Conservation (phyloP, 352 stramenopile genomes). For the Globisporangium heterothallicum region DNA sequence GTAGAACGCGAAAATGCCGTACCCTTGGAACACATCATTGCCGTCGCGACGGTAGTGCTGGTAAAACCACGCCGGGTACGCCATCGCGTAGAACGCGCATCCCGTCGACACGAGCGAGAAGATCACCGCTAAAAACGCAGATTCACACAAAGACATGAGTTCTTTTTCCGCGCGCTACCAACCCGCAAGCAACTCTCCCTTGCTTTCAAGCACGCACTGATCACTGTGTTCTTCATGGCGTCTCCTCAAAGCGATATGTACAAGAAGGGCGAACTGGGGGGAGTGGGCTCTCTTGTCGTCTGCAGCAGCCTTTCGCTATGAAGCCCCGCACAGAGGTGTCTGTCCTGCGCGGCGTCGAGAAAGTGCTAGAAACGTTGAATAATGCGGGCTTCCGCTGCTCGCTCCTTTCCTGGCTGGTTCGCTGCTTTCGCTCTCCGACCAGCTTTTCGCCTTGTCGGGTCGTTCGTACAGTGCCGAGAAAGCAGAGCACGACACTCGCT, state of each 20-base stretch:
- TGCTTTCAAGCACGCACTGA: slow-evolving; percentile 35
- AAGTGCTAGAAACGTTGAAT: too few relatives aligned
- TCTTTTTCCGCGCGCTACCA: background rate
- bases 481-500: background rate
- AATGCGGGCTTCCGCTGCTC: background rate
- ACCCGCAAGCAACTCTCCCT: background rate
- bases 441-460: too few relatives aligned
- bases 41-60: slow-evolving; percentile 76
- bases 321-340: too few relatives aligned
- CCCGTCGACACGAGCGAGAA: slow-evolving; percentile 70
- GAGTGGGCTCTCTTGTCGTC: background rate
- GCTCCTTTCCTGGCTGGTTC: too few relatives aligned
- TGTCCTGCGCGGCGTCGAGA: too few relatives aligned
- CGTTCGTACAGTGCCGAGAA: background rate
- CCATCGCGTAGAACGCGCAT: slow-evolving; percentile 75
- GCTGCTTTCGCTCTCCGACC: too few relatives aligned
- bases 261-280: background rate
- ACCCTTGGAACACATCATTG: slow-evolving; percentile 72
- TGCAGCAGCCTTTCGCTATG: background rate
- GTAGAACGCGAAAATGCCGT: slow-evolving; percentile 80
- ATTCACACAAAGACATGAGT: slow-evolving; percentile 8
- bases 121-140: slow-evolving; percentile 49
- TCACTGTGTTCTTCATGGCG: slow-evolving; percentile 66
- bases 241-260: background rate
- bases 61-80: slow-evolving; percentile 82